phyloP scores from a whole-genome alignment of 2,329 filamentous ascomycete genomes.

The Lecanosticta acicola region DNA sequence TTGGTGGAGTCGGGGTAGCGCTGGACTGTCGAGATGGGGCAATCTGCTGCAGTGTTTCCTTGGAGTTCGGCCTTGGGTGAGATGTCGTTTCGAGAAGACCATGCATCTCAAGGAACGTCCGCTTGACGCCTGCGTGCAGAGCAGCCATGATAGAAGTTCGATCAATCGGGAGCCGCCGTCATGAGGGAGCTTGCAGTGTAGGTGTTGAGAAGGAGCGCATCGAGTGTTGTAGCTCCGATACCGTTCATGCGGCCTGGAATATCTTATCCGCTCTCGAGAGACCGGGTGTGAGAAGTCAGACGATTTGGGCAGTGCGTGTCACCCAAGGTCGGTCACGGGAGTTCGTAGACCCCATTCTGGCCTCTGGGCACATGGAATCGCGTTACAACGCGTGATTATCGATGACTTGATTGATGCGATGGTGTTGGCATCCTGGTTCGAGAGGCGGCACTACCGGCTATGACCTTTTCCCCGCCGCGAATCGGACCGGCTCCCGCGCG shows the following conservation, averaged over 20 bases:
- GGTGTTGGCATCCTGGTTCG: no score
- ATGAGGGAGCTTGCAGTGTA: no score
- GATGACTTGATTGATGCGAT: not conserved
- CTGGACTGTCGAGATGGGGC: constrained; percentile 16
- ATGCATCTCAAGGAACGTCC: constrained; percentile 26
- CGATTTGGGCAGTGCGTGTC: not conserved
- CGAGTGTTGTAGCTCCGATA: no score
- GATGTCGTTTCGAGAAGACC: constrained; percentile 10
- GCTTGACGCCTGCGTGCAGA: constrained; percentile 28
- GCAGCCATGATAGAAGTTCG: constrained; percentile 18
- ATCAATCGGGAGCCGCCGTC: no score
- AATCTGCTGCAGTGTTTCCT: constrained; percentile 12
- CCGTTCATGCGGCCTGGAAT: not conserved
- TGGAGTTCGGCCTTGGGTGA: constrained; percentile 9
- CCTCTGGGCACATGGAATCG: not conserved
- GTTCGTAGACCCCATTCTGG: not conserved
- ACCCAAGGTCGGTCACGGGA: not conserved
- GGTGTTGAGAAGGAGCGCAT: no score
- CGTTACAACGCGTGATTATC: not conserved
- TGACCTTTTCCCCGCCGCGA: no score
- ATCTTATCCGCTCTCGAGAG: constrained; percentile 1
- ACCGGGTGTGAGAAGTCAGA: constrained; percentile 6
- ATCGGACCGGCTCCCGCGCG: no score
- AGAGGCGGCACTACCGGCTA: no score
- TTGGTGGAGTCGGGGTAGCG: constrained; percentile 17